Conservation (phyloP, 108 stramenopile species). For the Aurantiochytrium sp. region DNA sequence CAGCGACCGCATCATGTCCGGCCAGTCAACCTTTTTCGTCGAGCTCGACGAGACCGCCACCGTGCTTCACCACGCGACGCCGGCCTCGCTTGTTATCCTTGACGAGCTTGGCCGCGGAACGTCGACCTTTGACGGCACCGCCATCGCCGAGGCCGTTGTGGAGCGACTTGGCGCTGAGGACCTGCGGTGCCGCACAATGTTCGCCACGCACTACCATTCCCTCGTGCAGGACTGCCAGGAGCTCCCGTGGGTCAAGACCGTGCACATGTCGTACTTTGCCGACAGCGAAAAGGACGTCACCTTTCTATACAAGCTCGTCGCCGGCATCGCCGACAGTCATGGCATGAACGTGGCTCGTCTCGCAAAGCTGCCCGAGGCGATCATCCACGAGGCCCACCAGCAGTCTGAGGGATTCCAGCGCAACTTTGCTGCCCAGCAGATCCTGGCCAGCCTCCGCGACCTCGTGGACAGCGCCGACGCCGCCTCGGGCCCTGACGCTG, state of each 20-base stretch:
- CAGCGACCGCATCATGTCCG: constrained; percentile 90
- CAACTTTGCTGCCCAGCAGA: constrained; percentile 2
- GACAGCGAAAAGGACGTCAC: constrained; percentile 73
- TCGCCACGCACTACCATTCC: constrained; percentile 98
- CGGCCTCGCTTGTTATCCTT: constrained; percentile 89
- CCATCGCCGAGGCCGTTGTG: constrained; percentile 95
- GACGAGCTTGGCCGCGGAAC: constrained; percentile 96
- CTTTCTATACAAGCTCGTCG: constrained; percentile 91
- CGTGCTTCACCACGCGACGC: constrained; percentile 86
- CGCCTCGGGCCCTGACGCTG: background rate
- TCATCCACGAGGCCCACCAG: constrained; percentile 71
- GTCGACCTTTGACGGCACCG: constrained; percentile 97
- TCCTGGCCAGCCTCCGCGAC: background rate
- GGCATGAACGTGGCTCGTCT: constrained; percentile 98
- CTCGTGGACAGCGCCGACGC: background rate
- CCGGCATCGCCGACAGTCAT: constrained; percentile 87
- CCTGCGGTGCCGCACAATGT: constrained; percentile 64
- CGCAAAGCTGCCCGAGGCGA: constrained; percentile 88
- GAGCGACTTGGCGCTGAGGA: constrained; percentile 79
- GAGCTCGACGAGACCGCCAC: constrained; percentile 95
- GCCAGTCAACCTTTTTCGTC: constrained; percentile 98
- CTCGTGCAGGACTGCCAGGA: constrained; percentile 87
- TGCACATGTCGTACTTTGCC: constrained; percentile 97
- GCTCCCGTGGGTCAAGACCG: constrained; percentile 69
- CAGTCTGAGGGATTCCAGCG: constrained; percentile 70